Conservation (phyloP, 108 stramenopile species). For the Fistulifera pelliculosa region DNA sequence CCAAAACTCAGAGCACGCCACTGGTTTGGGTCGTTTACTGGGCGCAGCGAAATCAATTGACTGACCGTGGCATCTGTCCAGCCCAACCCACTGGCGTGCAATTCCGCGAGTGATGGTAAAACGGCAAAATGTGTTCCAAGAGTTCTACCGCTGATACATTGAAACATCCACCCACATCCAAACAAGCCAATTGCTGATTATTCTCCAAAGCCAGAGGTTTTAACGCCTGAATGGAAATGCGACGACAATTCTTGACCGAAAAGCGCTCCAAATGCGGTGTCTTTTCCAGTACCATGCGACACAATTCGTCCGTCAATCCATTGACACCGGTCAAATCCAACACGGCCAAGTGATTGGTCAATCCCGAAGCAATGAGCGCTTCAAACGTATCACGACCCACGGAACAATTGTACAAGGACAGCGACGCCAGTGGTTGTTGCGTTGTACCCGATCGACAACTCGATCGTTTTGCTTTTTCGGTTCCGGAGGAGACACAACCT, state of each 20-base stretch:
- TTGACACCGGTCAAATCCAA: conserved; percentile 65
- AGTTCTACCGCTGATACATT: conserved; percentile 48
- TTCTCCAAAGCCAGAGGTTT: not conserved
- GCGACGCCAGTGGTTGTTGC: conserved; percentile 16
- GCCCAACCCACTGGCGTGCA: conserved; percentile 64
- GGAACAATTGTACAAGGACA: conserved; percentile 60
- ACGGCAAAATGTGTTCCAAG: conserved; percentile 15
- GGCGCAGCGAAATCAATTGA: conserved; percentile 24
- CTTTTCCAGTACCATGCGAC: conserved; percentile 18
- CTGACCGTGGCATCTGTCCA: conserved; percentile 59
- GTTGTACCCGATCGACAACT: conserved; percentile 2
- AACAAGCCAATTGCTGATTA: conserved; percentile 15
- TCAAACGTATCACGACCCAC: conserved; percentile 43
- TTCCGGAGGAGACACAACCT: not conserved
- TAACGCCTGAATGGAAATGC: conserved; percentile 30
- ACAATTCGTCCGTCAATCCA: conserved; percentile 44
- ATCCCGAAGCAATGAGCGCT: conserved; percentile 42
- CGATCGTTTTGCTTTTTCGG: conserved; percentile 4
- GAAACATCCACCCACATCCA: conserved; percentile 70
- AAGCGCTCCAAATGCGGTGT: conserved; percentile 43
- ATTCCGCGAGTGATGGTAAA: conserved; percentile 27
- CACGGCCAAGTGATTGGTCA: conserved; percentile 44
- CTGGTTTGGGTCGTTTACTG: conserved; percentile 2
- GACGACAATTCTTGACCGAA: conserved; percentile 69
- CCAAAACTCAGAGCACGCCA: conserved; percentile 56